Conservation (phyloP, 805 yeast genomes). For the Pichia californica region DNA sequence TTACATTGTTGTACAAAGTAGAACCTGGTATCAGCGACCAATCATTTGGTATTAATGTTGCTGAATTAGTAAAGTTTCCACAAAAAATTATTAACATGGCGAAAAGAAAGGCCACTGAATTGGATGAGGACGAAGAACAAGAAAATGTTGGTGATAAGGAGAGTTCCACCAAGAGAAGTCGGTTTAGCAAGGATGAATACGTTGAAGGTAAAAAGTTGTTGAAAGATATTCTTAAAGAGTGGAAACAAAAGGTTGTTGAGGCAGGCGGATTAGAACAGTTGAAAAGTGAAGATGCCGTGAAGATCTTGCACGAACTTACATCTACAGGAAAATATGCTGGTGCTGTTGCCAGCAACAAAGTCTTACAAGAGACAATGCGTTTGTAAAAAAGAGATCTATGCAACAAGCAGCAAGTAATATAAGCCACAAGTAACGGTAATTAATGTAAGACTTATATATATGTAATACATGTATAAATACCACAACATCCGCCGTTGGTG, state of each 20-base stretch:
- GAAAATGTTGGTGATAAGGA: conserved; percentile 29
- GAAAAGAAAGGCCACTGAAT: conserved; percentile 83
- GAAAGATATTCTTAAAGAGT: conserved; percentile 42
- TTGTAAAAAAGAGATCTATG: too few relatives aligned
- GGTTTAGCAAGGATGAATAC: conserved; percentile 48
- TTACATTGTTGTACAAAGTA: conserved; percentile 87
- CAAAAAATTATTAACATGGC: conserved; percentile 89
- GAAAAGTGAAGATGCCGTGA: conserved; percentile 31
- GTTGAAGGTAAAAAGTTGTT: conserved; percentile 47
- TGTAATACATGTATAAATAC: too few relatives aligned
- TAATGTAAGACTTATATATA: too few relatives aligned
- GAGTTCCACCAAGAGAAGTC: conserved; percentile 37
- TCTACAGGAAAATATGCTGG: not conserved
- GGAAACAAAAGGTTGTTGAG: conserved; percentile 45
- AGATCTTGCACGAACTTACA: conserved; percentile 6
- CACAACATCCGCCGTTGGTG: too few relatives aligned
- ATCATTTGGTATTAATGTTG: conserved; percentile 96
- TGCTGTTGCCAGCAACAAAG: conserved; percentile 7
- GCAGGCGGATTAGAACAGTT: conserved; percentile 37
- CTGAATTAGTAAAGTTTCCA: conserved; percentile 92
- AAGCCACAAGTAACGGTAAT: too few relatives aligned
- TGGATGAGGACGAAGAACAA: conserved; percentile 54
- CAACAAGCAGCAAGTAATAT: too few relatives aligned
- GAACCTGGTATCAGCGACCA: conserved; percentile 94
- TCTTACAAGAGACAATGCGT: conserved; percentile 21